Percentiles rank a stretch among this genome's conserved stretches.
These are phyloP conservation scores for Aspergillus latus DNA, from an alignment of 2,329 filamentous ascomycete genomes.

Conservation along the genomic window DNA sequence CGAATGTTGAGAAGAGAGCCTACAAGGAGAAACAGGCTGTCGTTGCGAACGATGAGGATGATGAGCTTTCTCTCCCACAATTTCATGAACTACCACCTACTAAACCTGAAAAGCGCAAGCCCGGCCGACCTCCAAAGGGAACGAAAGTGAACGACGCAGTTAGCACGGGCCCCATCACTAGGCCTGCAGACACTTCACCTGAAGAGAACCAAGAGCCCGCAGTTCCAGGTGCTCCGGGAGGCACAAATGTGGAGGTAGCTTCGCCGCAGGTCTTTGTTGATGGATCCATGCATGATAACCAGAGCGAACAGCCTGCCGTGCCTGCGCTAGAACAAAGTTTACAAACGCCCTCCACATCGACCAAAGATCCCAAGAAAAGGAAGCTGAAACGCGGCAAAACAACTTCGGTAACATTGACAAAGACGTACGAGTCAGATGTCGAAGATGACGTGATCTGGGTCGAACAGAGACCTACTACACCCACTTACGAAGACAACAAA, in stretches of 20 bases:
- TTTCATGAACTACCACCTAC: constrained; percentile 4
- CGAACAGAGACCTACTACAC: constrained; percentile 29
- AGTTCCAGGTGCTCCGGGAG: background rate
- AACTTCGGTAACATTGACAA: constrained; percentile 35
- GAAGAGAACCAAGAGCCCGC: background rate
- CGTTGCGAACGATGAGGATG: constrained; percentile 29
- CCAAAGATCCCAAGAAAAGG: constrained; percentile 42
- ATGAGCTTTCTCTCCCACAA: constrained; percentile 26
- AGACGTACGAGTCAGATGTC: constrained; percentile 29
- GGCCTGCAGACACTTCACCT: background rate
- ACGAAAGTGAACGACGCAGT: constrained; percentile 2
- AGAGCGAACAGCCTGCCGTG: background rate
- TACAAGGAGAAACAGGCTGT: constrained; percentile 32
- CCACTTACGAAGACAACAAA: constrained; percentile 8
- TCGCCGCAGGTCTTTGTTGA: background rate
- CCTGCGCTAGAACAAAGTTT: background rate
- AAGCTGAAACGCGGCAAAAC: constrained; percentile 48
- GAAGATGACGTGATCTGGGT: constrained; percentile 47
- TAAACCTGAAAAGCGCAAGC: constrained; percentile 23
- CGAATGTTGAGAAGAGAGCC: constrained; percentile 29
- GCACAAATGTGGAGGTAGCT: background rate
- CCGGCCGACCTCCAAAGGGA: constrained; percentile 22
- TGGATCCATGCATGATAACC: background rate
- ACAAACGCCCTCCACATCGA: background rate
- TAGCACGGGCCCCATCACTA: background rate